Base-by-base conservation (phyloP, 306 rosid species). In the Citrullus mucosospermus region DNA sequence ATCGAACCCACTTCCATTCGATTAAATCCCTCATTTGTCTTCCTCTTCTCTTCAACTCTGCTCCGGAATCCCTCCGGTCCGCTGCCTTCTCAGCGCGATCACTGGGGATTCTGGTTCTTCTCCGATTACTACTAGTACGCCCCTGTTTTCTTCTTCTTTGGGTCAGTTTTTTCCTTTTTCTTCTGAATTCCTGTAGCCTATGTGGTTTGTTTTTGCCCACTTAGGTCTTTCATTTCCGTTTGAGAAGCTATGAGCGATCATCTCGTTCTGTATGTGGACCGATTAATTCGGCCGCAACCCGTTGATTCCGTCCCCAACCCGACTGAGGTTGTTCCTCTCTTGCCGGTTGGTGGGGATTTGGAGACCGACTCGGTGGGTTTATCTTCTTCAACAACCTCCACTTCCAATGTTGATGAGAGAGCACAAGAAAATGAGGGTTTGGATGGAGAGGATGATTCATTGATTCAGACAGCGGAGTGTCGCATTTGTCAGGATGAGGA, bases 401-500 rank as follows among this genome's bases (percentile, higher is more conserved):
- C 53, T 48, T 80, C 36, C 79, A 84, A 61, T 43, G 43, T 20
- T 36, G 85, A 59, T 4, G 75, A 54, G 44, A 63, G 50, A 50
- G 43, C 32, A 76, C 83, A 79, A 50, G 44, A 50, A 11, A 81
- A 9, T 18, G 91, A 60, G 20, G 89, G 53, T 61, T 59, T 77
- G 32, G 88, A 71, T 46, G 97, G 66, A 22, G 81, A 94, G 83
- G 87, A 90, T 50, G 93, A 87, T 65, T 94, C 89, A 67, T 85
- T 92, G 85, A 85, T 92, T 78, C 93, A 86, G 91, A 76, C 44
- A 82, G 96, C 86, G 30, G 98, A 94, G 85, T 94, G 98, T 80
- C 98, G 98, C 22, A 94, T 94, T 86, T 94, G 98, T 67, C 98
- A 94, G 91, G 97, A 92, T 78, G 98, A 94, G 84, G 98, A 94